Evolutionary conservation across 2,329 filamentous ascomycete species (phyloP).

Genomic region (Aureobasidium sp.): DNA sequence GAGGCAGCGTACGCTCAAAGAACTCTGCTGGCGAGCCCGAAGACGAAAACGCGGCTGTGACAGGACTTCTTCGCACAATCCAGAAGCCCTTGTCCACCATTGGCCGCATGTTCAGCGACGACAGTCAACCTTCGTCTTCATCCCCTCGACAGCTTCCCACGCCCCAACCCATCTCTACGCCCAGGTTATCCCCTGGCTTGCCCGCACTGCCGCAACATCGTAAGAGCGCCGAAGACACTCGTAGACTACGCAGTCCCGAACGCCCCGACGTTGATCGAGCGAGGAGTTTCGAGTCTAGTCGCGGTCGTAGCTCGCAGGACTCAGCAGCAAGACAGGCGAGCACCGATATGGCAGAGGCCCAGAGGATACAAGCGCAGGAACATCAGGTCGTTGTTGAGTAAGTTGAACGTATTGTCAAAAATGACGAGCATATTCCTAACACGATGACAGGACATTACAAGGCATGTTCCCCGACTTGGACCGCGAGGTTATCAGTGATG

Average conservation of each 20-base stretch:
- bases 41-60: slow-evolving; percentile 68
- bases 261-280: slow-evolving; percentile 43
- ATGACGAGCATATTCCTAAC: slow-evolving; percentile 7
- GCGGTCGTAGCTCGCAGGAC: slow-evolving; percentile 50
- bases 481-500: slow-evolving; percentile 89
- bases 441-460: slow-evolving; percentile 58
- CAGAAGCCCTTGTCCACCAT: slow-evolving; percentile 87
- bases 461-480: slow-evolving; percentile 97
- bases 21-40: slow-evolving; percentile 19
- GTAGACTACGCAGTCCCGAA: slow-evolving; percentile 25
- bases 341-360: slow-evolving; percentile 80
- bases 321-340: slow-evolving; percentile 85
- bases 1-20: neutral
- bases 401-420: slow-evolving; percentile 18
- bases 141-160: slow-evolving; percentile 35
- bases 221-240: slow-evolving; percentile 23
- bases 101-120: slow-evolving; percentile 86
- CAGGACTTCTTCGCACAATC: slow-evolving; percentile 80
- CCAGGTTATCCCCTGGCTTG: slow-evolving; percentile 43
- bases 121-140: slow-evolving; percentile 28
- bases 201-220: slow-evolving; percentile 32
- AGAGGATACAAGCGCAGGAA: slow-evolving; percentile 73
- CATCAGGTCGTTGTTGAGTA: slow-evolving; percentile 82
- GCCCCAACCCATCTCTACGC: slow-evolving; percentile 41
- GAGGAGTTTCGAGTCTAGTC: slow-evolving; percentile 4